Evolutionary conservation across 176 grass and related monocot genomes (phyloP).

Genomic region (Musa schizocarpa): DNA sequence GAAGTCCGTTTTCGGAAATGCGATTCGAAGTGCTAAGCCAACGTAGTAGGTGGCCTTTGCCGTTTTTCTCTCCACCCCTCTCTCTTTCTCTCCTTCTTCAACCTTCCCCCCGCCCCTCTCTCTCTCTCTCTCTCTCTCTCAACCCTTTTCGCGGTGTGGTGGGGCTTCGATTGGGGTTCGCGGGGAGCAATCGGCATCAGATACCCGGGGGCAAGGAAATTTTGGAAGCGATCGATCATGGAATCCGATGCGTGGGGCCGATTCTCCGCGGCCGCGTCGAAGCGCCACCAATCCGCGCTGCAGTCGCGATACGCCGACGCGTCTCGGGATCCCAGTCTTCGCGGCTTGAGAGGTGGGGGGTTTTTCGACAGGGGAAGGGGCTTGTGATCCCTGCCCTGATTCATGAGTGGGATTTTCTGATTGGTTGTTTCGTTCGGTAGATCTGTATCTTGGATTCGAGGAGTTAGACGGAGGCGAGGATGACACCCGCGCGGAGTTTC

Average conservation of each 20-base stretch:
- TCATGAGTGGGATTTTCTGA: not conserved
- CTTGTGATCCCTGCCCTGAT: not conserved
- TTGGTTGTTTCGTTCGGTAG: constrained; percentile 12
- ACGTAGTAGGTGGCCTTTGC: not conserved
- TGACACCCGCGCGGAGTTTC: constrained; percentile 17
- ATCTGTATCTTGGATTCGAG: constrained; percentile 32
- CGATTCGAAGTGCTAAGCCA: not conserved
- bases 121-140: not conserved
- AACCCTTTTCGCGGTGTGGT: not conserved
- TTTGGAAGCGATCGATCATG: constrained; percentile 5
- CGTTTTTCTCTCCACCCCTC: not conserved
- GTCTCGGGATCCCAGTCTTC: constrained; percentile 9
- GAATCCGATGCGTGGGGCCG: constrained; percentile 32
- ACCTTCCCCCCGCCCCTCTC: not conserved
- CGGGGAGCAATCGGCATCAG: constrained; percentile 4
- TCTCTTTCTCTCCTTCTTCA: not conserved
- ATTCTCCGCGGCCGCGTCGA: constrained; percentile 23
- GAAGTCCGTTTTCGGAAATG: not conserved
- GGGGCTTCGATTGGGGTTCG: not conserved
- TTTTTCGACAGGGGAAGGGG: too few species aligned
- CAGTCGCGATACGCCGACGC: constrained; percentile 17
- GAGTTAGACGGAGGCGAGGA: constrained; percentile 23
- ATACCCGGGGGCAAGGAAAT: not conserved
- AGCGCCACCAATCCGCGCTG: constrained; percentile 23
- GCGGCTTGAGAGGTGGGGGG: not conserved